Base-by-base conservation (phyloP, 306 rosid species). In the Trifolium dubium region DNA sequence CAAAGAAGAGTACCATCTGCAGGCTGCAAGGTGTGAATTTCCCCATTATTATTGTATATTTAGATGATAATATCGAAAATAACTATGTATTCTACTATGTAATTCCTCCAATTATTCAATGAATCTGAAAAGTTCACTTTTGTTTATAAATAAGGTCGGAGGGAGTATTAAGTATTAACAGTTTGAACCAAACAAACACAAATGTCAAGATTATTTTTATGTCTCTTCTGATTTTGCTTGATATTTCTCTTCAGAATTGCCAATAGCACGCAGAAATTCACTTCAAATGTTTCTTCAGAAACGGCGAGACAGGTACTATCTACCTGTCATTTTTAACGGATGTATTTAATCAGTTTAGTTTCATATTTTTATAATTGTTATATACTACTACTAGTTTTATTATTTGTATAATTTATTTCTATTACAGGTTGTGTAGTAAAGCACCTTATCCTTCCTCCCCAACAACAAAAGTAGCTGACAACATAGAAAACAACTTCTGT, bases 261-360 rank as follows among this genome's bases (percentile, higher is more conserved):
- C 89, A 18, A 84, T 81, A 34, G 92, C 92, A 17, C 86, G 89
- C 74, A 79, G 92, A 23, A 88, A 86, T 69, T 87, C 90, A 47
- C 92, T 90, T 65, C 88, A 88, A 82, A 83, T 84, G 35, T 86
- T 88, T 82, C 85, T 90, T 76, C 88, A 88, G 85, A 88, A 84
- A 81, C 84, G 89, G 19, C 90, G 89, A 58, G 87, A 81, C 86
- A 90, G 90, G 89, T 87, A 77, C 50, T 46, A 15, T 31, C 60
- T 64, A 43, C 56, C 10, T 50, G 41, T 12, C 47, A 54, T 61
- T 64, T 71, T 53, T 54, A 60, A 41, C 31, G 11, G 61, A 19
- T 34, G 18, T 10, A 56, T 58, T 6, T 59, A 49, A 31, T 63
- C 46, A 41, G 47, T 69, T 54, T n/a, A 63, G 51, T n/a, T 30